Evolutionary conservation across 768 basidiomycete genomes (phyloP).

Genomic region (Collybia sordida): DNA sequence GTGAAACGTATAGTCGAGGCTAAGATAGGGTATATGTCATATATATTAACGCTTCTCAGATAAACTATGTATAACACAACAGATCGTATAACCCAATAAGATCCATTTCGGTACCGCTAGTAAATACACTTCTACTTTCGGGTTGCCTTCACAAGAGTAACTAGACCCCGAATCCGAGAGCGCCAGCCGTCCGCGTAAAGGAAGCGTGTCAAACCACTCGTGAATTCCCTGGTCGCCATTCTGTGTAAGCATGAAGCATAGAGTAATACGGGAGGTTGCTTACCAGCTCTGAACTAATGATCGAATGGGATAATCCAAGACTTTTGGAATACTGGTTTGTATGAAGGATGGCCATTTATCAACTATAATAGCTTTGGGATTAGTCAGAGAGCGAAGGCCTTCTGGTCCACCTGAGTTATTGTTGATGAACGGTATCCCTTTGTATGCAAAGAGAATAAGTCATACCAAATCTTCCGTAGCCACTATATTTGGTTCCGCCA

Average conservation of each 20-base stretch:
- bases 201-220: conserved; percentile 48
- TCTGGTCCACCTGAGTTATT: conserved; percentile 81
- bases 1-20: too few species aligned
- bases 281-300: conserved; percentile 77
- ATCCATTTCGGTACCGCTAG: neutral
- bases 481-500: conserved; percentile 88
- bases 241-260: too few species aligned
- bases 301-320: conserved; percentile 83
- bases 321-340: conserved; percentile 83
- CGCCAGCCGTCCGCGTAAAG: conserved; percentile 56
- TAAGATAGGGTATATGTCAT: too few species aligned
- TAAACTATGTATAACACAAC: neutral
- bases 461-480: conserved; percentile 91
- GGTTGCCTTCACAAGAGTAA: conserved; percentile 34
- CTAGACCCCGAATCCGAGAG: conserved; percentile 40
- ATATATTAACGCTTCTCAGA: neutral
- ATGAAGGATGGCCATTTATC: conserved; percentile 85
- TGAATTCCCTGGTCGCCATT: conserved; percentile 43
- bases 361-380: conserved; percentile 81
- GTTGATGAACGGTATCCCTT: conserved; percentile 4
- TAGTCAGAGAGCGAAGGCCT: conserved; percentile 85
- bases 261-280: conserved; percentile 18
- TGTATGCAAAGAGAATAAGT: conserved; percentile 4
- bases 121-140: conserved; percentile 22
- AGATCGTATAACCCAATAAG: neutral